Percentiles rank a stretch among this genome's conserved stretches.
phyloP scores from a whole-genome alignment of 495 filamentous ascomycete species.

The Podospora conica region DNA sequence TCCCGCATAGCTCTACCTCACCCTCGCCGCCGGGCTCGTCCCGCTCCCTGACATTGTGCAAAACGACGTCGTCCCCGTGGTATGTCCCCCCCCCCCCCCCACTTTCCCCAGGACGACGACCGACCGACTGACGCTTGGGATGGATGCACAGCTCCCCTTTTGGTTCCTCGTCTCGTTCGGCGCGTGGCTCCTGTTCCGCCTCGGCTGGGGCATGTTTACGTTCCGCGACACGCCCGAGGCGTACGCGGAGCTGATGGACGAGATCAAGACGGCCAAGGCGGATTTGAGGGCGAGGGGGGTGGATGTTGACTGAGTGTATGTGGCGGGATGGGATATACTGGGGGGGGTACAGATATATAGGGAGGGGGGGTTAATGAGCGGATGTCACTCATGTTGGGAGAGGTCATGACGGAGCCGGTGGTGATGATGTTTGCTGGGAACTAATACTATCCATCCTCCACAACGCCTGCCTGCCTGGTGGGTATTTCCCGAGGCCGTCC shows the following conservation, averaged over 20 bases:
- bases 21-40: conserved; percentile 75
- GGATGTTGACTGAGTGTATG: conserved; percentile 69
- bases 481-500: background rate
- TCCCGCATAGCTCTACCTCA: conserved; percentile 68
- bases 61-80: conserved; percentile 64
- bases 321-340: too few species aligned
- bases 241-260: conserved; percentile 78
- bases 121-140: background rate
- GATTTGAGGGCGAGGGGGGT: conserved; percentile 65
- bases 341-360: too few species aligned
- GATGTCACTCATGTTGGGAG: too few species aligned
- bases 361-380: too few species aligned
- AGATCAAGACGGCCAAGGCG: conserved; percentile 63
- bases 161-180: conserved; percentile 89
- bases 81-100: conserved; percentile 33
- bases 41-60: conserved; percentile 72
- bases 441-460: too few species aligned
- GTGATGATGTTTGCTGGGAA: too few species aligned
- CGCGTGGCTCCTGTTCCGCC: conserved; percentile 84
- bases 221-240: conserved; percentile 95
- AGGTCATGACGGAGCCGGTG: too few species aligned
- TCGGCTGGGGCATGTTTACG: conserved; percentile 86
- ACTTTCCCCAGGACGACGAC: background rate
- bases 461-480: background rate
- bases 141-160: conserved; percentile 65